phyloP scores from a whole-genome alignment of 1,139 yeast genomes.

The Yamadazyma spencermartinsiae region DNA sequence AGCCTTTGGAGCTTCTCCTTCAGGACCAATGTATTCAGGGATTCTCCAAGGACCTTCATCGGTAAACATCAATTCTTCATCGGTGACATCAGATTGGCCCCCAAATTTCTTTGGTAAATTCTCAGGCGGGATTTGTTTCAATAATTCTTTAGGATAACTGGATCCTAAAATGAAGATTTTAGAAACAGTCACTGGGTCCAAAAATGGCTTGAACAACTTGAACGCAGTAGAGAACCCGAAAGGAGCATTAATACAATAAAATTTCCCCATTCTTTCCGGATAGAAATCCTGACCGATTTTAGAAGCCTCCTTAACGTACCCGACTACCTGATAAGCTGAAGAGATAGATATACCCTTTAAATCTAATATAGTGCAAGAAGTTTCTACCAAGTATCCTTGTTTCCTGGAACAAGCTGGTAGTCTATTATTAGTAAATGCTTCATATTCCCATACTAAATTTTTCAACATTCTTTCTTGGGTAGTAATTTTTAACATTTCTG shows the following conservation, averaged over 20 bases:
- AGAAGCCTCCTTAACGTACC: constrained; percentile 91
- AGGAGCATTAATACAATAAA: constrained; percentile 93
- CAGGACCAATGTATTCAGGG: constrained; percentile 76
- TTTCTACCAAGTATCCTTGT: constrained; percentile 77
- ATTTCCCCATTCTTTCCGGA: constrained; percentile 99
- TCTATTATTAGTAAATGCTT: constrained; percentile 78
- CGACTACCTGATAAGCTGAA: constrained; percentile 80
- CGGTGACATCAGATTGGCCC: constrained; percentile 67
- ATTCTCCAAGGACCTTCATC: constrained; percentile 99
- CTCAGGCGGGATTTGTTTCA: constrained; percentile 90
- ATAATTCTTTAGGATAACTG: constrained; percentile 74
- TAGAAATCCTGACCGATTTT: constrained; percentile 94
- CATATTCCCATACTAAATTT: constrained; percentile 97
- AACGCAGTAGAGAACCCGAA: constrained; percentile 96
- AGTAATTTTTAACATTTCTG: constrained; percentile 90
- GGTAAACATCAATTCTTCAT: constrained; percentile 81
- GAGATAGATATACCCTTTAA: constrained; percentile 89
- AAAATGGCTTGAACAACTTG: constrained; percentile 84
- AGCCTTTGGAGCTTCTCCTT: constrained; percentile 79
- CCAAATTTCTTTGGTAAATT: constrained; percentile 92
- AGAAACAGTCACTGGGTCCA: constrained; percentile 97
- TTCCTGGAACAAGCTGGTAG: constrained; percentile 94
- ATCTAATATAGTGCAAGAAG: constrained; percentile 94
- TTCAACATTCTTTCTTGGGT: constrained; percentile 94
- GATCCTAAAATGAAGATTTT: constrained; percentile 88